These are phyloP conservation scores for Rehmannia glutinosa DNA, from an alignment of 257 asterid species.

Conservation along the genomic window DNA sequence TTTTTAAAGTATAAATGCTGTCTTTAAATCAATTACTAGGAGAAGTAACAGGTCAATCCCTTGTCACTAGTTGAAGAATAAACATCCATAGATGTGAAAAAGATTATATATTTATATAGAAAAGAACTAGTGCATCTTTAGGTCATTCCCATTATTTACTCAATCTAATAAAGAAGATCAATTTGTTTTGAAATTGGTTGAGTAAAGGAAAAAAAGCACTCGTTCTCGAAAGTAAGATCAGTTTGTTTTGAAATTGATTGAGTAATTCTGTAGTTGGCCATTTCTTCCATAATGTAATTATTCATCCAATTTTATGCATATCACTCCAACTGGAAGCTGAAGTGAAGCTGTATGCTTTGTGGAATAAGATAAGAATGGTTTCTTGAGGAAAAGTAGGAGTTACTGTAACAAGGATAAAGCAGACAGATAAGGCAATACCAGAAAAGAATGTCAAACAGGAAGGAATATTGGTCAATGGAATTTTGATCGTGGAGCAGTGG, in stretches of 20 bases:
- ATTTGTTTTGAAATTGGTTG: too few relatives aligned
- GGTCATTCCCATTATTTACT: too few relatives aligned
- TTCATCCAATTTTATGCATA: too few relatives aligned
- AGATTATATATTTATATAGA: neutral
- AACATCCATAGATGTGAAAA: neutral
- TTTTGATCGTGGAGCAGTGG: neutral
- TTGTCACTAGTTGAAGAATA: neutral
- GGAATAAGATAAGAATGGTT: neutral
- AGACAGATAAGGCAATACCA: neutral
- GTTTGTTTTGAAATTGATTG: neutral
- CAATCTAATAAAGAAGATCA: too few relatives aligned
- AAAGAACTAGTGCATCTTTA: too few relatives aligned
- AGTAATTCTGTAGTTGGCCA: neutral
- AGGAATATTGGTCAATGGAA: neutral
- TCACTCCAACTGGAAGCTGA: neutral
- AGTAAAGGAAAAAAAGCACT: too few relatives aligned
- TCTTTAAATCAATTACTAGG: neutral
- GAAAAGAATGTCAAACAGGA: neutral
- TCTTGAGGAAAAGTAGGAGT: neutral
- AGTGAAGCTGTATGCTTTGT: neutral
- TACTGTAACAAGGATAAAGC: slow-evolving; percentile 1
- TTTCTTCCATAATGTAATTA: too few relatives aligned
- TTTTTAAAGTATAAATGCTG: neutral
- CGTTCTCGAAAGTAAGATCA: neutral
- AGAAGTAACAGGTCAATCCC: neutral